phyloP scores from a whole-genome alignment of 768 basidiomycete genomes.

The Ramaria sp. region DNA sequence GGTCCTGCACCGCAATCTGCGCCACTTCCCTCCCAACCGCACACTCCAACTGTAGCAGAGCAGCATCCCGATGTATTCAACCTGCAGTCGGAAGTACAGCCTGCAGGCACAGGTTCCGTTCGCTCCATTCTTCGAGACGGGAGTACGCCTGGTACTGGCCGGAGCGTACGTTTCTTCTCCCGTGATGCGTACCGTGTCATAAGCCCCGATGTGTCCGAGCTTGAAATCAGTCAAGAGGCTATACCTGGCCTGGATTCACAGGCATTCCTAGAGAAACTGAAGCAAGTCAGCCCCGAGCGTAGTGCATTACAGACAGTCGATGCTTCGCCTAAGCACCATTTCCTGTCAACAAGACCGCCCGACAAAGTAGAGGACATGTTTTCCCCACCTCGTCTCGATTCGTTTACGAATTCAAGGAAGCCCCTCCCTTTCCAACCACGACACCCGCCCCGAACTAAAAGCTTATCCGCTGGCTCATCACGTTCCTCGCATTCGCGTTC shows the following conservation, averaged over 20 bases:
- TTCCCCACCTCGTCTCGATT: slow-evolving; percentile 3
- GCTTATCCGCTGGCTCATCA: neutral
- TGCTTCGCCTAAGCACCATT: neutral
- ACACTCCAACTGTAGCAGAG: neutral
- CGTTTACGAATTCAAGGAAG: neutral
- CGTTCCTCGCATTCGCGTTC: neutral
- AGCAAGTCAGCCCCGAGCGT: neutral
- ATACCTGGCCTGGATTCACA: neutral
- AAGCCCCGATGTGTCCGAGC: slow-evolving; percentile 51
- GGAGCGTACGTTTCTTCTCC: slow-evolving; percentile 70
- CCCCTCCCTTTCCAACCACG: slow-evolving; percentile 13
- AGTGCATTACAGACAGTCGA: neutral
- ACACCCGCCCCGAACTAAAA: slow-evolving; percentile 1
- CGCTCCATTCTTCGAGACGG: slow-evolving; percentile 65
- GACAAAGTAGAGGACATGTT: slow-evolving; percentile 4
- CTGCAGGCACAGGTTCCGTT: slow-evolving; percentile 33
- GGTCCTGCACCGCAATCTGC: neutral
- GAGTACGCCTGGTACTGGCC: slow-evolving; percentile 67
- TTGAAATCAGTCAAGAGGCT: slow-evolving; percentile 17
- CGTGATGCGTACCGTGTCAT: slow-evolving; percentile 55
- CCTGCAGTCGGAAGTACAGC: neutral
- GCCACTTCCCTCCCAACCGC: neutral
- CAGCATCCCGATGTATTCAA: neutral
- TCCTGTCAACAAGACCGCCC: neutral
- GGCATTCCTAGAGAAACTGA: neutral